Evolutionary conservation across 805 yeast species (phyloP), one percentile per base, ranked within the genome.

Genomic region (Ogataea chonburiensis): DNA sequence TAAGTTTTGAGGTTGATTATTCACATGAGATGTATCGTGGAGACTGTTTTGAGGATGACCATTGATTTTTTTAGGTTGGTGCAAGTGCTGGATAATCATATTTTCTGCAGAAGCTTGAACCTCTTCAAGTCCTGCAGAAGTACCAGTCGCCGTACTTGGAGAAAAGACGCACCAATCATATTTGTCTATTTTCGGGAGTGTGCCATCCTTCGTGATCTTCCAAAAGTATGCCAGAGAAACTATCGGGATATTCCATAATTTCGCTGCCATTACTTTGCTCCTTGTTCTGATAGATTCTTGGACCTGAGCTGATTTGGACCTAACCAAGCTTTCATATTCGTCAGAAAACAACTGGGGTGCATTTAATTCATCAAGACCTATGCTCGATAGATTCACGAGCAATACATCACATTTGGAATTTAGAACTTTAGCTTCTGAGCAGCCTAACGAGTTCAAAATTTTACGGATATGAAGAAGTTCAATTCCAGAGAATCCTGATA

Each of bases 191-290:
- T 66, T 66, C 7, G 75, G 75, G 9, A 54, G 43, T 2, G 37
- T 33, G 1, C 69, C 68, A 5, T 43, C 40, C 34, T 68, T 65
- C 22, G 73, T 50, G 7, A 68, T 55, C 45, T 76, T 77, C 74
- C 81, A 77, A 4, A 79, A 37, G 45, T 66, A 79, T 0, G 75
- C 71, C 2, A 73, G 41, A 0, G 82, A 70, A 0, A 76, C 71
- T 11, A 79, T 69, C 0, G 85, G 84, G 9, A 77, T 70, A 17
- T 58, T 51, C 74, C 82, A 73, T 22, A 60, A 60, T 41, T 76
- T 76, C 1, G 82, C 25, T n/a, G 25, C 25, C 10, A n/a, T 79
- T 22, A 81, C 82, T 31, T 64, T 62, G 31, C 78, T 68, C 46
- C 79, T 79, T 38, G 67, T 71, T 37, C 64, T 71, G 3, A 81